Evolutionary conservation across 169 alveolate genomes (phyloP).

Genomic region (Plasmodium knowlesi): DNA sequence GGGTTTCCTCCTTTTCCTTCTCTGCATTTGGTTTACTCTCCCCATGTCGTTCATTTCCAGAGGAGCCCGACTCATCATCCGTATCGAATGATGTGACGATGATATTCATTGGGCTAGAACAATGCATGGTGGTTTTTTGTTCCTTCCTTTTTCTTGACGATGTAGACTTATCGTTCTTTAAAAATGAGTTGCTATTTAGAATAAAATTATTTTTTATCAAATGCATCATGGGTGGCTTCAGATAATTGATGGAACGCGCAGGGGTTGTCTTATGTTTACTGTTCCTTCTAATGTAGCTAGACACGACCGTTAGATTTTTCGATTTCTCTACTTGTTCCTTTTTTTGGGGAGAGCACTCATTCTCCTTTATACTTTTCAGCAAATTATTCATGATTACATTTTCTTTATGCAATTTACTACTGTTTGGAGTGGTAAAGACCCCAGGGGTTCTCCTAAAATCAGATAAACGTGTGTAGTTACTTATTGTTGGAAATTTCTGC

Average conservation of each 20-base stretch:
- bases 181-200: background rate
- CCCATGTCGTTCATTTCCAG: background rate
- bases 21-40: background rate
- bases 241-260: conserved; percentile 57
- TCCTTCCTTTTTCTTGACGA: conserved; percentile 31
- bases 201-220: conserved; percentile 35
- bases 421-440: background rate
- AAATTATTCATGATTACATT: background rate
- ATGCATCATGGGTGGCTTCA: conserved; percentile 58
- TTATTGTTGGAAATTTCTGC: background rate
- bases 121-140: conserved; percentile 9
- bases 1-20: background rate
- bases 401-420: background rate
- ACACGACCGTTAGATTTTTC: background rate
- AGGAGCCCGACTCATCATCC: conserved; percentile 18
- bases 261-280: conserved; percentile 73
- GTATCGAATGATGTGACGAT: conserved; percentile 55
- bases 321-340: background rate
- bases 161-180: conserved; percentile 5
- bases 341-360: background rate
- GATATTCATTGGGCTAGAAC: conserved; percentile 37
- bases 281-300: conserved; percentile 28
- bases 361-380: background rate
- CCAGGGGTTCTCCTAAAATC: background rate
- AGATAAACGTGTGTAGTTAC: background rate